Evolutionary conservation across 768 basidiomycete genomes (phyloP), one percentile per base, ranked within the genome.

Genomic region (Serendipita sp.): DNA sequence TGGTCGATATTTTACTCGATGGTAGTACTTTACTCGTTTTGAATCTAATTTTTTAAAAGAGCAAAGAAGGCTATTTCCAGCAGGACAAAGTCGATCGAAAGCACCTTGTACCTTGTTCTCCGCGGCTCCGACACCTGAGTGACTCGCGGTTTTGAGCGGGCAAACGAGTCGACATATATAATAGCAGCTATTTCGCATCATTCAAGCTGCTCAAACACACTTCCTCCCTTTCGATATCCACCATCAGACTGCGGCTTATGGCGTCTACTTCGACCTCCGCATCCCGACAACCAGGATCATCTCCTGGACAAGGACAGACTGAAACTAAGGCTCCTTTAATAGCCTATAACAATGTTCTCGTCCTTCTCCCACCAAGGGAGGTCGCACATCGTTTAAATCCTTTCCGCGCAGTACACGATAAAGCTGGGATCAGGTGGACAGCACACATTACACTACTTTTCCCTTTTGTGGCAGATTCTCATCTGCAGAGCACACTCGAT

Each of bases 371-470:
- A 30, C 65, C 70, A 41, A 10, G 34, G 16, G 53, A 65, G 48
- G 44, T 70, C 35, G 65, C 67, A 16, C 44, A 44, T 32, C 63
- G 54, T 5, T 32, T 70, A 24, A 67, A 70, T 46, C 41, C 54
- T 32, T 58, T 71, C 45, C 68, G 70, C 18, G 44, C 56, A 3
- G 65, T 60, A 1, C 65, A 70, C 64, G 70, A 70, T 65, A 70
- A 70, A 37, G 64, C 68, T 2, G 64, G 64, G 28, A n/a, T 54
- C n/a, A 34, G 68, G 34, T 71, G 70, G 70, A 70, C 70, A 46
- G 64, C 70, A 16, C 70, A 70, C 51, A 47, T 71, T 3, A 71
- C 70, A 3, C 32, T 69, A 15, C 44, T 69, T 24, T 70, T 67
- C 64, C 69, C 70, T 11, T 70, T 70, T 63, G 68, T 66, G 18